Percentiles rank a stretch among this genome's conserved stretches.
Conservation (phyloP, 2,329 filamentous ascomycete species). For the Sclerotinia subarctica region DNA sequence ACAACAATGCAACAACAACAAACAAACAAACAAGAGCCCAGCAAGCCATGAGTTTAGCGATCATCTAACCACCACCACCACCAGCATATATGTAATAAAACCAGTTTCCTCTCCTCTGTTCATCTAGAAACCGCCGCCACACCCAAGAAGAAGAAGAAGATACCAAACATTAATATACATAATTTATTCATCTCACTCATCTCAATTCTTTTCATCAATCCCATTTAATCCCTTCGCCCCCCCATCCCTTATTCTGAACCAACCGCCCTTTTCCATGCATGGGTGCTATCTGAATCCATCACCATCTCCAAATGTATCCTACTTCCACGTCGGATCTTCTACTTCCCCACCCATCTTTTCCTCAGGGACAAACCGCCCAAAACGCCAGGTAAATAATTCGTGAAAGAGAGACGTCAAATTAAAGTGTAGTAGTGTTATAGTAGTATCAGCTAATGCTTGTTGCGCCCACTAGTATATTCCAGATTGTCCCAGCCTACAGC, state of each 20-base stretch:
- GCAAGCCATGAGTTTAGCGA: background rate
- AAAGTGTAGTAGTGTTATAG: constrained; percentile 8
- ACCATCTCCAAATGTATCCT: background rate
- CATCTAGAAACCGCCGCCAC: background rate
- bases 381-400: constrained; percentile 5
- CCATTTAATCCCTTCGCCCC: constrained; percentile 11
- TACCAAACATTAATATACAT: constrained; percentile 14
- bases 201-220: constrained; percentile 9
- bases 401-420: constrained; percentile 17
- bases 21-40: background rate
- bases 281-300: no score
- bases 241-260: background rate
- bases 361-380: background rate
- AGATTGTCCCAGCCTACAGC: background rate
- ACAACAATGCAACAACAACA: background rate
- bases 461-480: background rate
- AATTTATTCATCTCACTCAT: constrained; percentile 12
- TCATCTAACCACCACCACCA: background rate
- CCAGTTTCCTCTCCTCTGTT: background rate
- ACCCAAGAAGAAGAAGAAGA: background rate
- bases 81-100: background rate
- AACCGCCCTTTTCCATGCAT: background rate
- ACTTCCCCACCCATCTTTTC: background rate
- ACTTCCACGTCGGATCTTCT: background rate
- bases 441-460: background rate